Base-by-base conservation (phyloP, 352 stramenopile genomes). In the Phytophthora sp. region DNA sequence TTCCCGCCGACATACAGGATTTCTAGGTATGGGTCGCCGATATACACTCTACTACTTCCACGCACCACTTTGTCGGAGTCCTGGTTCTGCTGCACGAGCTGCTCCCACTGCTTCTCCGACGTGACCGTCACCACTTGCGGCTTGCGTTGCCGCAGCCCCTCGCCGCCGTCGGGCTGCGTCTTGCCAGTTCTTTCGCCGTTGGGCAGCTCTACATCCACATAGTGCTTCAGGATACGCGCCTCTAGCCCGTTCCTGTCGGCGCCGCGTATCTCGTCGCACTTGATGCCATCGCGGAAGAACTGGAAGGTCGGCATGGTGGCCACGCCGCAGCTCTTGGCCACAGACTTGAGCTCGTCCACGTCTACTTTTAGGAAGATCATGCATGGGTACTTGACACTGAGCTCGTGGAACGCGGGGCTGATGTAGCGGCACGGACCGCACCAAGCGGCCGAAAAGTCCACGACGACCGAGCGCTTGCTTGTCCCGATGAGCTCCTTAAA, bases 281-380 rank as follows among this genome's bases (percentile, higher is more conserved):
- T 97, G 33, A 66, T 76, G 44, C 91, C 90, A 51, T 82, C 88
- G 65, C 95, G 94, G 71, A 89, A 98, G 66, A 98, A 94, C 60
- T 98, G 90, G 75, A 98, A 98, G n/a, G 95, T 98, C 9, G 95
- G 95, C 91, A 98, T 98, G 39, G 90, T 85, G 16, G 65, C 77
- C 70, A 98, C 91, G 27, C 84, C 88, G 68, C 82, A 93, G 16
- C 57, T 68, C 27, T 70, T 49, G 11, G 58, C 56, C 39, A 74
- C 31, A 7, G 80, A 56, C 63, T 86, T 80, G 46, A 93, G 72
- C 50, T 94, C 86, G 51, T 97, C 88, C 13, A 97, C 88, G 39
- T 97, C 90, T 18, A 97, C 88, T 71, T 96, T 96, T 52, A 96
- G 73, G 66, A 97, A 96, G 38, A 95, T 77, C 9, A 83, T 83